A percentile compares a stretch with the other conserved stretches of the same genome.
phyloP scores from a whole-genome alignment of 1,139 yeast genomes.

The Hemisphaericaspora xylofermentans region DNA sequence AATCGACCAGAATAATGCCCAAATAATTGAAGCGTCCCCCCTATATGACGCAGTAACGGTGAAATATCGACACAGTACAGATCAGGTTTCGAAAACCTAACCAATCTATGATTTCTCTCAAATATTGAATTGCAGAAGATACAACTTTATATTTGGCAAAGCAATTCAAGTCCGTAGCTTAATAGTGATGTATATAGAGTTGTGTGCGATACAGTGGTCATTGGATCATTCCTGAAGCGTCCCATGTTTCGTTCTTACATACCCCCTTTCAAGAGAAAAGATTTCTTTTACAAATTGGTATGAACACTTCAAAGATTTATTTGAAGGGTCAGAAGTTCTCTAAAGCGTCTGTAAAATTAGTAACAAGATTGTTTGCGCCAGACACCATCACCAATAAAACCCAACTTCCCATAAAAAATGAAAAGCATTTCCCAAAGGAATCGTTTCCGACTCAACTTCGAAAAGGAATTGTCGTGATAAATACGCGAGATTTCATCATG shows the following conservation, averaged over 20 bases:
- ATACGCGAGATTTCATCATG: conserved; percentile 65
- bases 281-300: neutral
- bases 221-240: too few relatives aligned
- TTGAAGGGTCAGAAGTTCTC: conserved; percentile 47
- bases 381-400: conserved; percentile 57
- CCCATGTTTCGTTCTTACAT: too few relatives aligned
- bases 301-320: conserved; percentile 3
- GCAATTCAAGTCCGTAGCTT: too few relatives aligned
- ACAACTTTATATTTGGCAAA: too few relatives aligned
- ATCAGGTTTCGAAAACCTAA: too few relatives aligned
- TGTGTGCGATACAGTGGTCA: too few relatives aligned
- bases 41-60: too few relatives aligned
- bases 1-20: neutral
- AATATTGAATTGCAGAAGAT: too few relatives aligned
- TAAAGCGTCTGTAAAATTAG: conserved; percentile 42
- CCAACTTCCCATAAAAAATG: conserved; percentile 41
- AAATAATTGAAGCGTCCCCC: too few relatives aligned
- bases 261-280: neutral
- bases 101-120: too few relatives aligned
- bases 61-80: too few relatives aligned
- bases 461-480: conserved; percentile 49
- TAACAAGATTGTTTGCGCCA: conserved; percentile 65
- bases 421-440: conserved; percentile 37
- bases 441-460: conserved; percentile 38
- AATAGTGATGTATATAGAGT: too few relatives aligned